Evolutionary conservation across 768 basidiomycete genomes (phyloP).

Genomic region (Tulasnella sp.): DNA sequence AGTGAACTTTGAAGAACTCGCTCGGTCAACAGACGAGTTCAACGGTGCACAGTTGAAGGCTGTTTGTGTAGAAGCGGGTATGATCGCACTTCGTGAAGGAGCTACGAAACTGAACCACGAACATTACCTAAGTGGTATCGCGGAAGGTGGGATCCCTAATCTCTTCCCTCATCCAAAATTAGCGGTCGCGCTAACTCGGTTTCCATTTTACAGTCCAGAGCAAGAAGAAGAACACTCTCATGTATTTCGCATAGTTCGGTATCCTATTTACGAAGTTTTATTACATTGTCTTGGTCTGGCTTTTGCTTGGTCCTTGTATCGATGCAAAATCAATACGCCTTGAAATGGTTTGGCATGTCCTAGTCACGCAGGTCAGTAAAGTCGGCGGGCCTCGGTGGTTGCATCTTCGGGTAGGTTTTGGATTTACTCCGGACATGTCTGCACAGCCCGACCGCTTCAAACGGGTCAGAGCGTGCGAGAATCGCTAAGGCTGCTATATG

Average conservation of each 20-base stretch:
- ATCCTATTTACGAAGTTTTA: constrained; percentile 10
- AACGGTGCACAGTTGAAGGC: constrained; percentile 98
- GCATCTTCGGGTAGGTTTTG: neutral
- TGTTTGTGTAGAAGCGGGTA: constrained; percentile 98
- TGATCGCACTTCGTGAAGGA: constrained; percentile 96
- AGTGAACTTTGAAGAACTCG: constrained; percentile 96
- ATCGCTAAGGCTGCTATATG: neutral
- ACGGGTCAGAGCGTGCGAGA: neutral
- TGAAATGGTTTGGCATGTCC: neutral
- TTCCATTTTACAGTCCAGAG: constrained; percentile 74
- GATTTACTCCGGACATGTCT: neutral
- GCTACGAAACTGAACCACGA: constrained; percentile 88
- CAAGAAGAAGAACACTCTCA: constrained; percentile 99
- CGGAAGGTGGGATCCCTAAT: constrained; percentile 64
- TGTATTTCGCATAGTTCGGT: constrained; percentile 74
- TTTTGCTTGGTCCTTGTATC: neutral
- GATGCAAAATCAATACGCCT: neutral
- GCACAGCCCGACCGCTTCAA: neutral
- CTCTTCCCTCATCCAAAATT: neutral
- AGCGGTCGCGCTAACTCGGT: constrained; percentile 40
- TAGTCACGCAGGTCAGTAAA: too few species aligned
- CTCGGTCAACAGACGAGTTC: constrained; percentile 96
- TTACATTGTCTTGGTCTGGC: neutral
- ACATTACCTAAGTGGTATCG: constrained; percentile 91
- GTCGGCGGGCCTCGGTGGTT: too few species aligned